These are phyloP conservation scores for Plasmodium gallinaceum DNA, from an alignment of 169 alveolate species.

Conservation along the genomic window DNA sequence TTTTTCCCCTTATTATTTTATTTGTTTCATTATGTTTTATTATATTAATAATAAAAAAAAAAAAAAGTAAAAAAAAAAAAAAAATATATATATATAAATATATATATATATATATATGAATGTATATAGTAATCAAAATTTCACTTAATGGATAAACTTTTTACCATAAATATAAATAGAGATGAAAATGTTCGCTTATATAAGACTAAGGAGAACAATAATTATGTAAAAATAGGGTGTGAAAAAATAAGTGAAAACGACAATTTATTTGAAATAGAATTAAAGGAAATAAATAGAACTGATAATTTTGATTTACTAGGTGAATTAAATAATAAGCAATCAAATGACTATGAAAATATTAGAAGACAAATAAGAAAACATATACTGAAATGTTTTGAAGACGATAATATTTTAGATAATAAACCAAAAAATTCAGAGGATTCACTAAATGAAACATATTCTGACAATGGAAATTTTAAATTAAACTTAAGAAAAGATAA, in stretches of 20 bases:
- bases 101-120: constrained; percentile 5
- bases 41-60: too few species aligned
- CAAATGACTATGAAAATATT: constrained; percentile 36
- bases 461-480: not conserved
- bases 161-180: constrained; percentile 71
- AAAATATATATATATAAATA: not conserved
- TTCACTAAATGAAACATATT: constrained; percentile 5
- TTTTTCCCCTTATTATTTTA: too few species aligned
- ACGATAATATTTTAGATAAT: constrained; percentile 31
- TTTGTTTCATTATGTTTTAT: too few species aligned
- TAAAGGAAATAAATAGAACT: constrained; percentile 22
- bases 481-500: constrained; percentile 62
- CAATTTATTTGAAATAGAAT: constrained; percentile 5
- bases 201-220: constrained; percentile 5
- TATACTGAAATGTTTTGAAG: constrained; percentile 58
- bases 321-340: constrained; percentile 31
- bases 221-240: constrained; percentile 3
- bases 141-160: constrained; percentile 65
- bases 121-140: constrained; percentile 1
- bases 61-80: too few species aligned
- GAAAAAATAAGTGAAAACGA: not conserved
- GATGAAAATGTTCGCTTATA: constrained; percentile 67
- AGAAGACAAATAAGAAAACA: constrained; percentile 41
- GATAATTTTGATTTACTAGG: constrained; percentile 38
- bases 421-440: constrained; percentile 3